Evolutionary conservation across 2,329 filamentous ascomycete genomes (phyloP), one percentile per base, ranked within the genome.

Genomic region (Beauveria asiatica): DNA sequence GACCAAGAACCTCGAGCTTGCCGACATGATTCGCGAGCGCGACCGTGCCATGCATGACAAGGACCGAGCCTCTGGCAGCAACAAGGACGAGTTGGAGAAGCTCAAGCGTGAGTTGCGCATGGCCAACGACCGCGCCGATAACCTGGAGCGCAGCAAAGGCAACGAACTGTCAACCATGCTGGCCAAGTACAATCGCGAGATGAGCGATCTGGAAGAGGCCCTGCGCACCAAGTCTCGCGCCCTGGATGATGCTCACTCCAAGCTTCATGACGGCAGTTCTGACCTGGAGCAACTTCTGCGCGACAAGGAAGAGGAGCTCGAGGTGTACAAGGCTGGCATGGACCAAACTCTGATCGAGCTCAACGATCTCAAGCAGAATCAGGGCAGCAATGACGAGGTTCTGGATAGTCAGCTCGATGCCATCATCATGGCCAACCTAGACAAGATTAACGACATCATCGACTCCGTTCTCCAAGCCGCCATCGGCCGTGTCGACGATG

Each of bases 1-100:
- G 83, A 97, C 93, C 33, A 99, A 99, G 83, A 99, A 99, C 71
- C 79, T 99, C n/a, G 94, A 99, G 74, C 77, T 99, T 63, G 94
- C 94, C 37, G 92, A 97, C 72, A 97, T 99, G 94, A 99, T 99
- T 65, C 85, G 94, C 48, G 94, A 99, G 77, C 84, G 94, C 67
- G 94, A 99, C 70, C 86, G 94, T 64, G 94, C 94, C 33, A 76
- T 97, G 57, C 91, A 97, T 70, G 94, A 99, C 64, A 91, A 92
- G 72, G 94, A 99, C 70, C 85, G 94, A 59, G 77, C 88, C n/a
- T 84, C 80, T 56, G 94, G 94, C 54, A 89, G 86, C 58, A 92
- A 92, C 74, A 92, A 90, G 69, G 94, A 99, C 61, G 94, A 99
- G 72, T 69, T 96, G 11, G 94, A 99, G 76, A 97, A 96, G 77